Base-by-base conservation (phyloP, 768 basidiomycete species). In the Psilocybe cubensis region DNA sequence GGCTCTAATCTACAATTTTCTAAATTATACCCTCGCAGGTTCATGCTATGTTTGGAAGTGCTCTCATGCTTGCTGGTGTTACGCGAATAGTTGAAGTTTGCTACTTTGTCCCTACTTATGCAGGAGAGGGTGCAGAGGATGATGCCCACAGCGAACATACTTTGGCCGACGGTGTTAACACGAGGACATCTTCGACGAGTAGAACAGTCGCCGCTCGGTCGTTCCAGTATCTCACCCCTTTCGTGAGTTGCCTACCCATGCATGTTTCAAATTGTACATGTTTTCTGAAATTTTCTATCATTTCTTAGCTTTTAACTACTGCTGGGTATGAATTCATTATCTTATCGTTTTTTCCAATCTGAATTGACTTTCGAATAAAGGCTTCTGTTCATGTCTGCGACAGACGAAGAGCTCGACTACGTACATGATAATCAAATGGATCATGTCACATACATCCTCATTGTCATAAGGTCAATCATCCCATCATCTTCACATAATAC, bases 341-440 rank as follows among this genome's bases (percentile, higher is more conserved):
- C 31, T 42, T 17, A 6, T 48, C 21, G 17, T 35, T 41, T 12
- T 50, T 8, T 21, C 41, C 4, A 18, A 20, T 42, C 7, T 27
- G 29, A 54, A 25, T 41, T 23, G 8, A 18, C 46, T 33, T 31
- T 55, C 14, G 21, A 28, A 1, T 54, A n/a, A 55, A 90, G 92
- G 5, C 71, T 94, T 2, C 73, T 94, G 17, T 97, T 98, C 78
- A 93, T 96, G 85, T 91, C 90, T 12, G 96, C 89, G 0, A 97
- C 96, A 0, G 94, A 98, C 68, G 95, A 98, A 74, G 92, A 96
- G 70, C 75, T 96, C 25, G 65, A 80, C 23, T 90, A 80, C 58
- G 83, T 89, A 3, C 79, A 92, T 60, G 83, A 83, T 11, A 76
- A 75, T 18, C 88, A 83, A 41, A 92, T 96, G 86, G 95, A 96